Base-by-base conservation (phyloP, 129 eudicot genomes). In the Chrysanthemum seticuspe region DNA sequence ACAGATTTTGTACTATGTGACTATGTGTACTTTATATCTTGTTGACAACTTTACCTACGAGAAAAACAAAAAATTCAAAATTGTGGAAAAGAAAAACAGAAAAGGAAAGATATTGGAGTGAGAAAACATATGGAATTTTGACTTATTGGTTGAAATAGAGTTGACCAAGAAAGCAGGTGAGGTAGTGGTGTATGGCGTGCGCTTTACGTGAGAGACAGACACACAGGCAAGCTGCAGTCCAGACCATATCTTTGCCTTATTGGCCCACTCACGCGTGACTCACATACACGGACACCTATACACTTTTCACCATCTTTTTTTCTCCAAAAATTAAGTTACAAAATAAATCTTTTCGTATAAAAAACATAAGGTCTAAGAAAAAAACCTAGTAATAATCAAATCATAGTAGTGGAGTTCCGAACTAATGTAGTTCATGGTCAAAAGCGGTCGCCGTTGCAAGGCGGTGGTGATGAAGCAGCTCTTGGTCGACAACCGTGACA, bases 161-260 rank as follows among this genome's bases (percentile, higher is more conserved):
- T 78, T 78, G 82, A 78, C 82, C 50, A 71, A 48, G 0, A 62
- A 27, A 8, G 56, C 15, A 13, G 36, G 1, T 10, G 8, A 40
- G 72, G 59, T 53, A 66, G 81, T 71, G 82, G 73, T 55, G 68
- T 78, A 64, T 78, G 82, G 82, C 82, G 82, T 78, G 82, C 73
- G 67, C 77, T 78, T 78, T 78, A 78, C 82, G 76, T 78, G 82
- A 78, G 82, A 78, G 81, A 27, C 82, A 61, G 58, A 13, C 62
- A 50, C 10, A 47, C 76, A 65, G 72, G 15, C 73, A 10, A 48
- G 15, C 73, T 23, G 73, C 73, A 47, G 47, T 69, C 62, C 79
- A 76, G 18, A 57, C 82, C 82, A 78, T 78, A 71, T 71, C 82
- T 71, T 78, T 78, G 62, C 63, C 21, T 21, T 59, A 7, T 27